phyloP scores from a whole-genome alignment of 2,329 filamentous ascomycete species.

The Thielaviopsis musarum region DNA sequence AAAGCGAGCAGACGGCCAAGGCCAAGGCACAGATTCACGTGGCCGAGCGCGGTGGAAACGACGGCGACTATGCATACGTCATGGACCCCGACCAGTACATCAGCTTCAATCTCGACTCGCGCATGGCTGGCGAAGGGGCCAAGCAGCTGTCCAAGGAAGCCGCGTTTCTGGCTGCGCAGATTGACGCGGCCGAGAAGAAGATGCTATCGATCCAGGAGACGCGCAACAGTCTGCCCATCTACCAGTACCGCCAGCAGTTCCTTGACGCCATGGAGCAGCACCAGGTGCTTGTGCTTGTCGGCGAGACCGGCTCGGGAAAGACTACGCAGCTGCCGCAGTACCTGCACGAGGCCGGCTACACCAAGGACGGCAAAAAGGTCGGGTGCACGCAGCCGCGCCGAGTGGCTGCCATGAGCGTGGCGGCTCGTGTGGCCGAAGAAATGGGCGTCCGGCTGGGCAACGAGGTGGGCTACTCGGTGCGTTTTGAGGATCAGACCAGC shows the following conservation, averaged over 20 bases:
- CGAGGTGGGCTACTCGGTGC: conserved; percentile 86
- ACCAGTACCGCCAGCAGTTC: conserved; percentile 70
- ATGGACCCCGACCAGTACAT: conserved; percentile 82
- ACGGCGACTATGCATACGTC: conserved; percentile 68
- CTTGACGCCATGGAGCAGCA: conserved; percentile 72
- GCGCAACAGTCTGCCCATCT: conserved; percentile 78
- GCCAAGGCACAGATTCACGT: conserved; percentile 72
- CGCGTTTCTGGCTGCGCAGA: conserved; percentile 57
- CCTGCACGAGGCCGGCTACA: conserved; percentile 78
- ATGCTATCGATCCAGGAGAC: conserved; percentile 82
- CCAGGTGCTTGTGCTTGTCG: conserved; percentile 81
- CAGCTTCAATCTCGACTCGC: conserved; percentile 63
- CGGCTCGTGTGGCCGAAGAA: conserved; percentile 89
- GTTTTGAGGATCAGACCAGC: conserved; percentile 82
- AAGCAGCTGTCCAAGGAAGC: conserved; percentile 64
- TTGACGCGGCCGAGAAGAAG: conserved; percentile 79
- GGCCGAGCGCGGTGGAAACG: conserved; percentile 55
- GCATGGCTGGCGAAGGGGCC: conserved; percentile 48
- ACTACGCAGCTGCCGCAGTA: conserved; percentile 93
- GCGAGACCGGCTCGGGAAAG: conserved; percentile 89
- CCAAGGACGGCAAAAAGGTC: conserved; percentile 67
- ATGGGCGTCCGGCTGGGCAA: conserved; percentile 79
- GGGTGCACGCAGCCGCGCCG: conserved; percentile 88
- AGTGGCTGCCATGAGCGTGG: conserved; percentile 94
- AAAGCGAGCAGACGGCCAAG: conserved; percentile 72